Base-by-base conservation (phyloP, 1,139 yeast genomes). In the Maudiozyma humilis region DNA sequence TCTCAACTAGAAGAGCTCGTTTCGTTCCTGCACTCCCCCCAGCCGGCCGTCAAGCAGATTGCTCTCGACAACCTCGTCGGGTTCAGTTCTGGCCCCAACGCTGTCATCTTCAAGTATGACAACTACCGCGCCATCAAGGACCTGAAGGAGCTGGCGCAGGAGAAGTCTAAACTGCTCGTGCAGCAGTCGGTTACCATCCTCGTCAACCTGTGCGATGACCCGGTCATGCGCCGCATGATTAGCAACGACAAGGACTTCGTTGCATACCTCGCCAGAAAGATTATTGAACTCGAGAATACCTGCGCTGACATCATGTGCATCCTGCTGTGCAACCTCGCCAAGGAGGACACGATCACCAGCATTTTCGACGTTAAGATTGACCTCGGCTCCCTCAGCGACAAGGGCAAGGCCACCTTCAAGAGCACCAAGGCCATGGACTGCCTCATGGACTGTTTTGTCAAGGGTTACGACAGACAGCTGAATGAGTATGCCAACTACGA, bases 31-130 rank as follows among this genome's bases (percentile, higher is more conserved):
- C 96, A 86, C 62, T 78, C 89, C 7, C 82, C 84, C 1, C 89
- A 85, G 57, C 82, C 86, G 3, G 84, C 86, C 7, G 87, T 88
- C 27, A 79, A 84, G 46, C 88, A 82, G 54, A 80, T 89, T 45
- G 97, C 97, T 0, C 69, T 89, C 44, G 93, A 85, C 54, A 80
- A 87, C 59, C 66, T 89, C 43, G 89, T 87, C 13, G 95, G 93
- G 1, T 86, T 74, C 62, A 84, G 95, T 7, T 78, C 79, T 44
- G 85, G 86, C 13, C 70, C 80, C 3, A 76, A 80, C 40, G 78
- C 78, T 46, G 69, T 71, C 42, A 71, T 86, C 30, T 91, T 91
- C 69, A 73, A 76, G 49, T 75, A 78, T 55, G 79, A 84, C 57
- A 75, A 84, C 56, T 82, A 73, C 57, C 76, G 77, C 51, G 84